Evolutionary conservation across 2,329 filamentous ascomycete genomes (phyloP).

Genomic region (Sporothrix mexicana): DNA sequence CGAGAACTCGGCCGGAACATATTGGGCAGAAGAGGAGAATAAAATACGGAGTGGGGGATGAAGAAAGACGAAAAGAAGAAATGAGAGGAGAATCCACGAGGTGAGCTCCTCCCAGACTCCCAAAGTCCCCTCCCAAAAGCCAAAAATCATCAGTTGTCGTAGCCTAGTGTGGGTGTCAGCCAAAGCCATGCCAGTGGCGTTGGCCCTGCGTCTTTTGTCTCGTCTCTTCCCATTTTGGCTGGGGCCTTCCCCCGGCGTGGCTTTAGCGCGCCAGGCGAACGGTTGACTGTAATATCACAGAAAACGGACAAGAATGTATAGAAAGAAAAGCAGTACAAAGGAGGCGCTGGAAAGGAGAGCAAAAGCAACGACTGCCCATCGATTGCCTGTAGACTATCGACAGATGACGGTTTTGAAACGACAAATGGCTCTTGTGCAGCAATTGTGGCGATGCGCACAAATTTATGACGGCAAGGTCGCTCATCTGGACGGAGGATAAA

Average conservation of each 20-base stretch:
- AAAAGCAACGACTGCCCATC: not conserved
- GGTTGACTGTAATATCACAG: not conserved
- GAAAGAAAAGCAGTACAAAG: not conserved
- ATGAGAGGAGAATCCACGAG: not conserved
- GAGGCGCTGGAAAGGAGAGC: not conserved
- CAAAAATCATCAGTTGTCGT: not conserved
- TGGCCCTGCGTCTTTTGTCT: slow-evolving; percentile 16
- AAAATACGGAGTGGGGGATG: not conserved
- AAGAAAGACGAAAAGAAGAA: not conserved
- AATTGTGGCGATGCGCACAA: not conserved
- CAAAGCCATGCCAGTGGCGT: not conserved
- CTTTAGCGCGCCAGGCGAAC: slow-evolving; percentile 23
- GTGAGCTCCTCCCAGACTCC: not conserved
- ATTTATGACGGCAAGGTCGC: not conserved
- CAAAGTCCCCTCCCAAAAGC: not conserved
- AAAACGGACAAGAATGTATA: not conserved
- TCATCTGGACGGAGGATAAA: no score
- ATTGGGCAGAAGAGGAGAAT: not conserved
- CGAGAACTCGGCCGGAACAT: not conserved
- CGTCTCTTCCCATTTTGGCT: not conserved
- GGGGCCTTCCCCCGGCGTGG: not conserved
- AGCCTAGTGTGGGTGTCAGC: not conserved
- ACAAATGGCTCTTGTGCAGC: no score
- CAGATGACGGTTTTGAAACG: no score
- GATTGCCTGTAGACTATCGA: not conserved